Base-by-base conservation (phyloP, 2,329 filamentous ascomycete species). In the Gremmenia infestans region DNA sequence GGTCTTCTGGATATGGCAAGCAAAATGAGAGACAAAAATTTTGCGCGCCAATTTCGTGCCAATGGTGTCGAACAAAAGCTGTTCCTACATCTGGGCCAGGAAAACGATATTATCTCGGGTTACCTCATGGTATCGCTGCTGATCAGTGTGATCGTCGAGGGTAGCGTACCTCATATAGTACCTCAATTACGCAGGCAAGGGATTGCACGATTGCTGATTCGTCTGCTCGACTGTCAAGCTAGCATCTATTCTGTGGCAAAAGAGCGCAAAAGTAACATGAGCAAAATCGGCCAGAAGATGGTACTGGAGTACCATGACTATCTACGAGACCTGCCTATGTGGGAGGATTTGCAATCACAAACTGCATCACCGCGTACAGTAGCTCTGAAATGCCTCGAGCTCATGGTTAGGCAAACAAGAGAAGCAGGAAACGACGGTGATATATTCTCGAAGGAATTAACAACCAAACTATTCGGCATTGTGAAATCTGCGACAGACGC, bases 31-130 rank as follows among this genome's bases (percentile, higher is more conserved):
- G 75, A 86, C 50, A 84, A 85, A 64, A 76, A 76, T 0, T 91
- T 89, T 63, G 75, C 82, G 28, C 76, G 78, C 17, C 85, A 88
- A 59, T 91, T 96, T 64, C 79, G 88, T 19, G 86, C 91, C 59
- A 86, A 90, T 62, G 83, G 84, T 6, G 82, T 88, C 54, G 88
- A 90, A 59, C 80, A 84, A 53, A 81, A 81, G 32, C 76, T 97
- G 15, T 81, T 91, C 52, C 77, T 81, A 46, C 80, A 81, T 43
- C 75, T 88, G 9, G 78, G 76, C 0, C 75, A 76, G 49, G 82
- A 87, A 65, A 72, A 76, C 1, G 87, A 91, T 67, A 61, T 78
- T 22, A 73, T 87, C 37, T 78, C 79, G 51, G 84, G 83, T 6
- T 88, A 87, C 65, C 74, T 83, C 1, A 76, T 91, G 14, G 72